phyloP scores from a whole-genome alignment of 345 rosid species.

The Schrenkiella parvula region DNA sequence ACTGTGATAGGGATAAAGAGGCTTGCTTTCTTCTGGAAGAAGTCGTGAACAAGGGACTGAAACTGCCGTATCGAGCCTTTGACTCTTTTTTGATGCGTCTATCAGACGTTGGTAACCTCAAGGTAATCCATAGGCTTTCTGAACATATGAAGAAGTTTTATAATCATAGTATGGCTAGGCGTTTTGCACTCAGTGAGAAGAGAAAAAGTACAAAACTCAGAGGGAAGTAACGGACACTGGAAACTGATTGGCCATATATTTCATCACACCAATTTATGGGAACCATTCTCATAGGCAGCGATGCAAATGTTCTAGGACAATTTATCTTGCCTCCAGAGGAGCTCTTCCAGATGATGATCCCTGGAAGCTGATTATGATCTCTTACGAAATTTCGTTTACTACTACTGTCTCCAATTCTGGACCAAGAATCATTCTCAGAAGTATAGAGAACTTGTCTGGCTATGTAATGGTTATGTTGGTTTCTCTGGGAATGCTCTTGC shows the following conservation, averaged over 20 bases:
- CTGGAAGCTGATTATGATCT: conserved; percentile 3
- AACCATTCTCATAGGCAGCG: neutral
- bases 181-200: conserved; percentile 67
- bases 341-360: neutral
- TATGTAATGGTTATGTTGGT: conserved; percentile 16
- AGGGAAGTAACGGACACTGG: conserved; percentile 40
- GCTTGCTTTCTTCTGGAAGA: conserved; percentile 73
- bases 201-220: conserved; percentile 58
- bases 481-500: neutral
- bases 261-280: neutral
- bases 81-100: conserved; percentile 78
- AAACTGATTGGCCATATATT: neutral
- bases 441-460: neutral
- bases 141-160: conserved; percentile 80
- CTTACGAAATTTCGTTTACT: neutral
- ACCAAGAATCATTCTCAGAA: neutral
- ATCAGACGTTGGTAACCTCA: conserved; percentile 64
- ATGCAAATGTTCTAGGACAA: neutral
- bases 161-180: conserved; percentile 82
- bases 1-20: conserved; percentile 57
- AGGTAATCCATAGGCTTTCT: conserved; percentile 67
- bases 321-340: neutral
- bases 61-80: conserved; percentile 62
- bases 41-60: conserved; percentile 58
- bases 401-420: neutral